Base-by-base conservation (phyloP, 2,329 filamentous ascomycete species). In the Coleophoma crateriformis region DNA sequence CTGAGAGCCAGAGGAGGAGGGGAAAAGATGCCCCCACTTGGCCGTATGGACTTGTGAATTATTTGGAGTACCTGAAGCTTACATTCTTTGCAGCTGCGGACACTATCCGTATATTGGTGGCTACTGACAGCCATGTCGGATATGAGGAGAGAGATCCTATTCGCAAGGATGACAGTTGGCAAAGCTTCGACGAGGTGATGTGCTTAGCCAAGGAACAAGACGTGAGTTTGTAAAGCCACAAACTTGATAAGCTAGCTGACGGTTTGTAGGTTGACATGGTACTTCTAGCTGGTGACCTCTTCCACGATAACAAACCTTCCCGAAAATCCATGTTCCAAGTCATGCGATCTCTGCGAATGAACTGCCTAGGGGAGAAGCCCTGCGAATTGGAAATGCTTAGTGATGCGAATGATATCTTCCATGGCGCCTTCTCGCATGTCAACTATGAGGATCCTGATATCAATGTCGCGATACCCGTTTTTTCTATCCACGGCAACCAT, bases 401-500 rank as follows among this genome's bases (percentile, higher is more conserved):
- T 64, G 94, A 99, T 68, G 90, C 89, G 7, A 90, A 85, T 58
- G 88, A 95, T 61, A 88, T 92, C 54, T 96, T 99, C 61, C 86
- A 90, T 54, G 88, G 88, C 7, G 85, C 90, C 0, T 95, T 96
- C 64, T 85, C 90, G 45, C 88, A 96, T 66, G 92, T 96, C 69
- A 99, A 99, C 69, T 99, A 99, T 69, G 90, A 97, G 68, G 94
- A 99, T 62, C 83, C 89, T 20, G 90, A 99, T 61, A 96, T 99
- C 68, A 99, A 99, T 62, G 83, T 99, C 53, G 89, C 91, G 1
- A 96, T 97, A 49, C 94, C 94, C 0, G 90, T 99, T 27, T 99
- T 99, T 65, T 96, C 92, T 1, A 99, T 99, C 38, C 95, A 99
- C 61, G 94, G 94, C 42, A 99, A 99, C 63, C 94, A 99, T 65